These are phyloP conservation scores for Colletotrichum gloeosporioides DNA, from an alignment of 2,329 filamentous ascomycete species.

Conservation along the genomic window DNA sequence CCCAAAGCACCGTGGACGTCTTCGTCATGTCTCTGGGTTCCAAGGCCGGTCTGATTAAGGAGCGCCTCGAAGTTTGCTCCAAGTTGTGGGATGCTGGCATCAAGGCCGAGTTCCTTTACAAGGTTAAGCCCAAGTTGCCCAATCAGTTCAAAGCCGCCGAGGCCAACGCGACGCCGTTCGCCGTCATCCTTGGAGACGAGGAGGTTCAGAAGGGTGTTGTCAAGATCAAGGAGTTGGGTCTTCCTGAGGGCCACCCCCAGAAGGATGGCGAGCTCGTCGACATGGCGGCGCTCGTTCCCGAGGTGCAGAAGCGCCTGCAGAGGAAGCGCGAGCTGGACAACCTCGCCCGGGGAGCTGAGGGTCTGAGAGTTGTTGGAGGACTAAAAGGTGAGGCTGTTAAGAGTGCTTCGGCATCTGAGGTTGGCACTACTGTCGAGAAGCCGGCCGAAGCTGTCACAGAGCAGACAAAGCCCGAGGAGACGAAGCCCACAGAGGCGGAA, in stretches of 20 bases:
- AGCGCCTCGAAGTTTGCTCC: constrained; percentile 82
- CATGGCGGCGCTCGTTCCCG: constrained; percentile 64
- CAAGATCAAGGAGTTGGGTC: constrained; percentile 79
- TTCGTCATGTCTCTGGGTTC: constrained; percentile 95
- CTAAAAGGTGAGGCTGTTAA: constrained; percentile 47
- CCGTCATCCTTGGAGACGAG: constrained; percentile 89
- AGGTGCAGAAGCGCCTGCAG: constrained; percentile 59
- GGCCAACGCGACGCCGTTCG: constrained; percentile 78
- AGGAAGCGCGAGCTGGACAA: constrained; percentile 50
- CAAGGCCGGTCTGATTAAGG: constrained; percentile 79
- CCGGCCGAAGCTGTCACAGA: not conserved
- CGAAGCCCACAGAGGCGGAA: not conserved
- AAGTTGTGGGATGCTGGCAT: constrained; percentile 86
- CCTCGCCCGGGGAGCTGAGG: constrained; percentile 47
- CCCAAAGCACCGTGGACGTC: constrained; percentile 76
- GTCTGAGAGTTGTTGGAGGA: constrained; percentile 51
- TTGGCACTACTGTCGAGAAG: constrained; percentile 13
- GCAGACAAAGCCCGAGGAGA: not conserved
- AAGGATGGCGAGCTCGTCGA: constrained; percentile 85
- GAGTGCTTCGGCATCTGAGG: constrained; percentile 25
- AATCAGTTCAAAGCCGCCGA: constrained; percentile 94
- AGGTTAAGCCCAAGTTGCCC: constrained; percentile 87
- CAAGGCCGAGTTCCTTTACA: constrained; percentile 90
- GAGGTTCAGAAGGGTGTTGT: constrained; percentile 85
- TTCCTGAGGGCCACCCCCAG: constrained; percentile 83